Evolutionary conservation across 2,329 filamentous ascomycete species (phyloP), one percentile per base, ranked within the genome.

Genomic region (Bipolaris oryzae): DNA sequence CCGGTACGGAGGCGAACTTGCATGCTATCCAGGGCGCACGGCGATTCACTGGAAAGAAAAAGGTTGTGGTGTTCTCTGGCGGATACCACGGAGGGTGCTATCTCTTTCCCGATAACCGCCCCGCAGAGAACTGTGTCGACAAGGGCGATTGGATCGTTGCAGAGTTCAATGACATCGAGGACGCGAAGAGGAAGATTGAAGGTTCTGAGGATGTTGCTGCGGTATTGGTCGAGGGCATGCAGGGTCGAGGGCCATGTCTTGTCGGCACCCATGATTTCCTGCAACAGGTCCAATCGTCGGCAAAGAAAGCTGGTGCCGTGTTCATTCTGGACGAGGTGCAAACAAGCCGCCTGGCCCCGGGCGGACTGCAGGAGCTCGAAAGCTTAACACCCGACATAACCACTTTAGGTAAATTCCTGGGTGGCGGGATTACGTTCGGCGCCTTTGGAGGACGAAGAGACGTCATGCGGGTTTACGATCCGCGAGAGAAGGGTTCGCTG

Each of bases 241-340:
- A 89, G 61, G 87, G 87, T 0, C 80, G 82, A 2, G 87, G 82
- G 0, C 87, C 88, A 0, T 84, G 82, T 50, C 81, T 87, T 5
- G 75, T 79, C 0, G 87, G 78, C 0, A 77, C 74, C 0, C 50
- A 46, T 1, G 79, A 80, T 16, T 90, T 89, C 61, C 70, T 89
- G 23, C 57, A 71, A 9, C 78, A 78, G 1, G 73, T 89, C 4
- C 82, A 83, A 42, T 70, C 77, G 0, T 75, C 78, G 5, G 81
- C 85, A 1, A 76, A 73, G 28, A 74, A 80, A 66, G 73, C 78
- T 0, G 83, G 82, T 1, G 84, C 84, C 0, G 55, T 91, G 0
- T 81, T 91, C 61, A 85, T 91, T 34, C 76, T 89, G 13, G 89
- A 91, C 69, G 89, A 91, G 73, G 88, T 71, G 3, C 66, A 68